These are phyloP conservation scores for Citrus hindsii DNA, from an alignment of 345 rosid species.

Conservation along the genomic window DNA sequence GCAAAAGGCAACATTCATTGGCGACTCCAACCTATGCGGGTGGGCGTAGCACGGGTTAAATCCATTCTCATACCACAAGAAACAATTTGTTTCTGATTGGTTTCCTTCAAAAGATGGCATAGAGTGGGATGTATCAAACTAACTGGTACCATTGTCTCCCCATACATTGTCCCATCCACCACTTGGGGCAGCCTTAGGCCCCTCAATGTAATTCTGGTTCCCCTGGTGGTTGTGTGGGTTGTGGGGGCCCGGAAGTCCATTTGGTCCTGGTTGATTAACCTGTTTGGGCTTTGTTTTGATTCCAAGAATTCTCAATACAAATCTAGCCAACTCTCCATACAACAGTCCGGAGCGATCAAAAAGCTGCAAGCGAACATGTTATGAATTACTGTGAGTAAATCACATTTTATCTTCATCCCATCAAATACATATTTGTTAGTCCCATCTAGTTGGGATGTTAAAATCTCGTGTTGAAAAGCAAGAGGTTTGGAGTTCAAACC, in stretches of 20 bases:
- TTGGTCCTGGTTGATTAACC: constrained; percentile 59
- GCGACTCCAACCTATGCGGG: neutral
- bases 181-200: constrained; percentile 67
- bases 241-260: constrained; percentile 61
- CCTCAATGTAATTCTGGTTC: constrained; percentile 63
- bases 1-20: neutral
- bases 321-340: constrained; percentile 95
- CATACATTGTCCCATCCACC: constrained; percentile 94
- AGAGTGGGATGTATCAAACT: constrained; percentile 5
- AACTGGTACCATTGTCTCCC: constrained; percentile 41
- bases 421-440: no score
- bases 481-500: no score
- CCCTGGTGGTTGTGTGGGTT: constrained; percentile 40
- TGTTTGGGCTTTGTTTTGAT: constrained; percentile 66
- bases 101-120: neutral
- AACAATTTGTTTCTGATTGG: neutral
- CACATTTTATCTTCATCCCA: neutral
- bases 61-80: neutral
- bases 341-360: constrained; percentile 83
- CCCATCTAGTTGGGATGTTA: no score
- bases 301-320: constrained; percentile 82
- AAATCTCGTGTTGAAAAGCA: no score
- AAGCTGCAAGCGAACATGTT: constrained; percentile 48
- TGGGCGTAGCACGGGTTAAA: neutral
- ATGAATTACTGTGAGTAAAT: constrained; percentile 7